Base-by-base conservation (phyloP, 192 early-diverging fungal genomes). In the Backusella circina region DNA sequence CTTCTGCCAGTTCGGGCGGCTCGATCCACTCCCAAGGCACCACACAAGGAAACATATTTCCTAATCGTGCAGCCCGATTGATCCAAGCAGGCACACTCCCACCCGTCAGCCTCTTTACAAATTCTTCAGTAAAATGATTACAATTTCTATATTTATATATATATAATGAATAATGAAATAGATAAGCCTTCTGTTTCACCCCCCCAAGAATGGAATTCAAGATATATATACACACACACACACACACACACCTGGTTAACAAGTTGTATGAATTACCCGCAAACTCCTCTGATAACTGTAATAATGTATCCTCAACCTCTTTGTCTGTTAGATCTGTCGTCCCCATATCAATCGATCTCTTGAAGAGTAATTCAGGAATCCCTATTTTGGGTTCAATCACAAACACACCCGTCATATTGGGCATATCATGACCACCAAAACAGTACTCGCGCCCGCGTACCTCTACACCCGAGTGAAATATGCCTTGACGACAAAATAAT, bases 381-480 rank as follows among this genome's bases (percentile, higher is more conserved):
- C 81, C 77, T 1, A 83, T 67, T 54, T 79, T 78, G 28, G 81
- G 69, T 13, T 75, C 77, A 6, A 83, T 75, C 1, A 68, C 77
- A 73, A 83, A 83, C 2, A 83, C 81, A 13, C 81, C 81, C 8
- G 77, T 83, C 51, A 79, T 67, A 8, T 72, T 50, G 13, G 79
- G 67, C 30, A 73, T 74, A 15, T 79, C 75, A n/a, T 83, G 81
- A 13, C 81, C 81, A 30, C 81, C 81, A 76, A 79, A 83, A 51
- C 81, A 83, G 41, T 76, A 83, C 28, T 83, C 81, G 33, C 64
- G 37, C 16, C 77, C 81, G 57, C 70, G 37, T 0, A 83, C 71
- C 47, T 83, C 77, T 15, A 83, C 70, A 5, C 81, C 81, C 47
- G 81, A 83, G 70, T 83, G 81, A 51, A 73, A 83, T 16, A 83